Evolutionary conservation across 2,329 filamentous ascomycete genomes (phyloP).

Genomic region (Trichoderma sp.): DNA sequence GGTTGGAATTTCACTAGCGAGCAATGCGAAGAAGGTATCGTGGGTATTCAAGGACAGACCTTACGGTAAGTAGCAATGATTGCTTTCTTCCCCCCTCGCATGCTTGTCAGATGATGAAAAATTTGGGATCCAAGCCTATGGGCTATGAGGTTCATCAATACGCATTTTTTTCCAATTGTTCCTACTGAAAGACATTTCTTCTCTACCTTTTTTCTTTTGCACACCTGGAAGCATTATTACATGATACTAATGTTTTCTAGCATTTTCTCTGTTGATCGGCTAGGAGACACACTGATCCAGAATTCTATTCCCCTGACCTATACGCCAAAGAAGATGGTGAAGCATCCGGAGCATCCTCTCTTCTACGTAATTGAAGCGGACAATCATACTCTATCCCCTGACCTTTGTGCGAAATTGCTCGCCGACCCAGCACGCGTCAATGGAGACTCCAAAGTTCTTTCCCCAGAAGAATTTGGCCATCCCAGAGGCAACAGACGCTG

Average conservation of each 20-base stretch:
- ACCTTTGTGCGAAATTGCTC: constrained; percentile 73
- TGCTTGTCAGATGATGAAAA: constrained; percentile 62
- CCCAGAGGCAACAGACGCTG: constrained; percentile 81
- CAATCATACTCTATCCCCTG: constrained; percentile 82
- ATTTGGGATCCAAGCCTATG: constrained; percentile 57
- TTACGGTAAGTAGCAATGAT: constrained; percentile 63
- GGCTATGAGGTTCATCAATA: constrained; percentile 58
- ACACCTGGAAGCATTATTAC: neutral
- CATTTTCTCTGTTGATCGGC: constrained; percentile 87
- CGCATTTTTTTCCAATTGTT: constrained; percentile 82
- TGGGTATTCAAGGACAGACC: constrained; percentile 87
- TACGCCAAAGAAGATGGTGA: constrained; percentile 83
- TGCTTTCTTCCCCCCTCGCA: constrained; percentile 37
- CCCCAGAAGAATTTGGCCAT: constrained; percentile 85
- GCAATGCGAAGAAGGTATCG: constrained; percentile 90
- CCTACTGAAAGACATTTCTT: constrained; percentile 73
- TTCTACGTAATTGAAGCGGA: constrained; percentile 96
- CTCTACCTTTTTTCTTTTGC: constrained; percentile 16
- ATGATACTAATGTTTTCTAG: constrained; percentile 43
- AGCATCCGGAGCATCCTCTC: constrained; percentile 82
- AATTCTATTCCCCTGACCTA: constrained; percentile 85
- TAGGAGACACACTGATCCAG: constrained; percentile 83
- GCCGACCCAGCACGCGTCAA: constrained; percentile 71
- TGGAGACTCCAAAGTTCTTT: constrained; percentile 69
- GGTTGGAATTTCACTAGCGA: constrained; percentile 97